Base-by-base conservation (phyloP, 257 asterid genomes). In the Buddleja alternifolia region DNA sequence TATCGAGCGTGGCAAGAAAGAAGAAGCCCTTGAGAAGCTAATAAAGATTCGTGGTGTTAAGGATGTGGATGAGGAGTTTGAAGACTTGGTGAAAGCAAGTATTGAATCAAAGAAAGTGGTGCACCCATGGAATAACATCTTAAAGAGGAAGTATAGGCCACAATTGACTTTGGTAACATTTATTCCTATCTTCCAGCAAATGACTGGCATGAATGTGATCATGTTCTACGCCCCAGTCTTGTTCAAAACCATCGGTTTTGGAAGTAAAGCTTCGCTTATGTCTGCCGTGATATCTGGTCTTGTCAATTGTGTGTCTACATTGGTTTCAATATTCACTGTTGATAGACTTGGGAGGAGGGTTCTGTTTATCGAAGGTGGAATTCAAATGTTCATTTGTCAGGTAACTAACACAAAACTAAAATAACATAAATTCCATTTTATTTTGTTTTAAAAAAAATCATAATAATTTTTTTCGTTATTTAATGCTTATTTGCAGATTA, bases 141-240 rank as follows among this genome's bases (percentile, higher is more conserved):
- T 81, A 1, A 71, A 45, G 64, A 75, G 67, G 60, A 80, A 76
- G 69, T 76, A 88, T 48, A 68, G 90, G 40, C 95, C 95, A 4
- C 85, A 83, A 20, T 37, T 85, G 56, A 19, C 55, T 0, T 75
- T 80, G 70, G 89, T 81, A 0, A 46, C 67, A 4, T 12, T 57
- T 10, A 81, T 87, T 63, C 95, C 95, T 8, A 71, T 84, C 55
- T 87, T 81, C 75, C 91, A 85, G 73, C 89, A 85, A 69, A 77
- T 87, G 34, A 87, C 95, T 0, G 91, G 95, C 32, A 85, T 87
- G 81, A 85, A 85, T 42, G 84, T 89, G 8, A 71, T 87, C 68
- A 85, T 85, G 66, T 87, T 87, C 64, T 87, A 87, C 32, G 88
- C 88, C 1, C 90, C 94, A 0, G 85, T 87, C 10, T 29, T 87